Evolutionary conservation across 192 early-diverging fungal species (phyloP).

Genomic region (Gryganskiella cystojenkinii): DNA sequence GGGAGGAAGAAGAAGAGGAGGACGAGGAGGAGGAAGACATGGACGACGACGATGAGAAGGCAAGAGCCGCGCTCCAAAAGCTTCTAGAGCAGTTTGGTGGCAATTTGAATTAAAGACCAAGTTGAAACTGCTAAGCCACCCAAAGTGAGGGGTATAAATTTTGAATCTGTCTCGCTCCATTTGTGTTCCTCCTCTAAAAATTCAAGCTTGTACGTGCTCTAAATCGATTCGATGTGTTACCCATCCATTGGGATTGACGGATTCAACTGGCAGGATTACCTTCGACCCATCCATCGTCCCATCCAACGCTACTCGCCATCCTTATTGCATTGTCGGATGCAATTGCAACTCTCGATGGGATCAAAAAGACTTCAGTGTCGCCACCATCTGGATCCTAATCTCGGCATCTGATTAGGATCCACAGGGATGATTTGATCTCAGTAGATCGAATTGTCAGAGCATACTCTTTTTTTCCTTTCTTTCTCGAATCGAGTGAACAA

Average conservation of each 20-base stretch:
- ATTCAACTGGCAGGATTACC: no score
- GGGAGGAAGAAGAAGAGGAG: slow-evolving; percentile 14
- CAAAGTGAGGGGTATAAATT: not conserved
- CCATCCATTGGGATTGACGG: not conserved
- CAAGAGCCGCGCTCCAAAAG: slow-evolving; percentile 11
- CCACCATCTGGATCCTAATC: no score
- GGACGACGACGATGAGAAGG: slow-evolving; percentile 19
- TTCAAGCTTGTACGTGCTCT: slow-evolving; percentile 1
- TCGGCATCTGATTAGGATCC: not conserved
- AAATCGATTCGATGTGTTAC: not conserved
- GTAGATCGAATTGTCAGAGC: no score
- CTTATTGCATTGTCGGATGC: not conserved
- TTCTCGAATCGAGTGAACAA: no score
- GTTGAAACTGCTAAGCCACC: not conserved
- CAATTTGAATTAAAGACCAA: not conserved
- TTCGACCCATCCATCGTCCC: slow-evolving; percentile 6
- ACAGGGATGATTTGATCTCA: no score
- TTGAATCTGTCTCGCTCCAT: not conserved
- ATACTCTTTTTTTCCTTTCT: no score
- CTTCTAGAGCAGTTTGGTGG: slow-evolving; percentile 13
- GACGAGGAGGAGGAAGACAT: slow-evolving; percentile 1
- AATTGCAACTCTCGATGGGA: no score
- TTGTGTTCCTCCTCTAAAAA: slow-evolving; percentile 2
- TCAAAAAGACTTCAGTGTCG: no score
- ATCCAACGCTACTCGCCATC: slow-evolving; percentile 1